These are phyloP conservation scores for Suhomyces bokatorum DNA, from an alignment of 1,139 yeast genomes.

Conservation along the genomic window DNA sequence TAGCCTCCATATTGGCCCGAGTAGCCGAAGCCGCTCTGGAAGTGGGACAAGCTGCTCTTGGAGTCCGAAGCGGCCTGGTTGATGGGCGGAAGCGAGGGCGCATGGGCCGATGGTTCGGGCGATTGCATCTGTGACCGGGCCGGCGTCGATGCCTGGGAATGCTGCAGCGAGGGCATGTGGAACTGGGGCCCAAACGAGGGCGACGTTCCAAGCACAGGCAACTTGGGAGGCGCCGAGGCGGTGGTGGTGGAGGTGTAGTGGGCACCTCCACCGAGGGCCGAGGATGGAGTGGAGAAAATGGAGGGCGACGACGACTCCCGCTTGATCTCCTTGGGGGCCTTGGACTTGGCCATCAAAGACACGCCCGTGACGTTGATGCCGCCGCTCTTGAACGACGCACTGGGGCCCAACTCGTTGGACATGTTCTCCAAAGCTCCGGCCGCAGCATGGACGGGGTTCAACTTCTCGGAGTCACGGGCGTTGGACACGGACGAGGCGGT, in stretches of 20 bases:
- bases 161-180: conserved; percentile 20
- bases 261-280: conserved; percentile 32
- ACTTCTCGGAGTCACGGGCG: conserved; percentile 25
- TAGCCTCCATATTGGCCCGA: conserved; percentile 8
- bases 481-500: conserved; percentile 45
- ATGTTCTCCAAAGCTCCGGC: conserved; percentile 66
- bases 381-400: conserved; percentile 39
- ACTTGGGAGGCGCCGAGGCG: conserved; percentile 25
- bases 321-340: conserved; percentile 14
- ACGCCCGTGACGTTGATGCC: conserved; percentile 22
- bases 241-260: conserved; percentile 19
- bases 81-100: conserved; percentile 37
- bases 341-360: conserved; percentile 31
- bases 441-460: conserved; percentile 25
- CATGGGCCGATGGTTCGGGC: conserved; percentile 18
- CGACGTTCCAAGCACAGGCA: conserved; percentile 37
- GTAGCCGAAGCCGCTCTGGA: conserved; percentile 22
- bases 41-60: conserved; percentile 17
- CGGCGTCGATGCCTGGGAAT: conserved; percentile 15
- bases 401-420: conserved; percentile 50
- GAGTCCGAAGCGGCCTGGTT: conserved; percentile 24
- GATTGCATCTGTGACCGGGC: conserved; percentile 23
- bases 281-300: conserved; percentile 36
- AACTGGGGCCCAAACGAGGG: conserved; percentile 51
- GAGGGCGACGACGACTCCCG: conserved; percentile 15